phyloP scores from a whole-genome alignment of 2,329 filamentous ascomycete species.

The Monosporascus sp. region DNA sequence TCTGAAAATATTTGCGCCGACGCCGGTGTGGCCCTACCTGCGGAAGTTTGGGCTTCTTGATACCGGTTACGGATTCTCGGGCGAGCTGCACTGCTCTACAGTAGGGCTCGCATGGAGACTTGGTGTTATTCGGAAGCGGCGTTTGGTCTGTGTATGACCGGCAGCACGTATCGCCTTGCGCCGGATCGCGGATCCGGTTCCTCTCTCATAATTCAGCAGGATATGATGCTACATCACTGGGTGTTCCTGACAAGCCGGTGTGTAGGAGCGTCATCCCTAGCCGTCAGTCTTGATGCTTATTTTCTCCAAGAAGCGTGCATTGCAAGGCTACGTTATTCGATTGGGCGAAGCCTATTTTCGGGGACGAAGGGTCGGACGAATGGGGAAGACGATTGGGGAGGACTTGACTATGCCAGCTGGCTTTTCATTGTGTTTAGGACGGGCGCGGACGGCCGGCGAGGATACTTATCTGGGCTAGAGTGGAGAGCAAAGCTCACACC shows the following conservation, averaged over 20 bases:
- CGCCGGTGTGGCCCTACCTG: neutral
- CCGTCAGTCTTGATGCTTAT: neutral
- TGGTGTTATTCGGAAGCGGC: neutral
- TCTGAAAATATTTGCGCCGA: neutral
- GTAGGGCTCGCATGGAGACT: neutral
- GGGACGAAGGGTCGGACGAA: neutral
- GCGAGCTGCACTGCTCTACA: neutral
- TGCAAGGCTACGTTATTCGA: neutral
- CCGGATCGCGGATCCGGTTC: neutral
- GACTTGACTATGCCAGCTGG: neutral
- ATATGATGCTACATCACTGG: neutral
- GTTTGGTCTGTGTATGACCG: neutral
- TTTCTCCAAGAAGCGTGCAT: neutral
- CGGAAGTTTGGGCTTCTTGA: neutral
- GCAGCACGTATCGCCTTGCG: neutral
- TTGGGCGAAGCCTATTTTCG: neutral
- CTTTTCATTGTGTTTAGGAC: slow-evolving; percentile 1
- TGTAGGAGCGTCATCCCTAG: neutral
- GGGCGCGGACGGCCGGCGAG: neutral
- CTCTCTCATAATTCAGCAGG: neutral
- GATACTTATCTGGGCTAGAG: neutral
- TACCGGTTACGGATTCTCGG: neutral
- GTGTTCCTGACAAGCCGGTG: neutral
- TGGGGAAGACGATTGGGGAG: neutral
- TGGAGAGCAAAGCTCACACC: neutral